These are phyloP conservation scores for Neonectria sp. DNA, from an alignment of 2,329 filamentous ascomycete species.

Conservation along the genomic window DNA sequence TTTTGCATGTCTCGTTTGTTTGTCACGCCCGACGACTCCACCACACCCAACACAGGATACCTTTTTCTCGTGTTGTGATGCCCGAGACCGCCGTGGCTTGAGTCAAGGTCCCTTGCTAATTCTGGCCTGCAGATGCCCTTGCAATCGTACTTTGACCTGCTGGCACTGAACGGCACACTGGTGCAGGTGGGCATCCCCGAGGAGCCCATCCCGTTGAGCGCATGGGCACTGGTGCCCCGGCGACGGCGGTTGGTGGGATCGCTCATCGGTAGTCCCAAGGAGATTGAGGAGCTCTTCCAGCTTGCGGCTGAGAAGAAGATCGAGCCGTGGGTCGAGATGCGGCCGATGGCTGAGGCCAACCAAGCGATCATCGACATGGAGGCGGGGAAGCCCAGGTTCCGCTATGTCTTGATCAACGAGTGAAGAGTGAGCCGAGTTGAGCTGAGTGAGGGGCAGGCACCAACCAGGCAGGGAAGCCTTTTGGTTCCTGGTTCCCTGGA, in stretches of 20 bases:
- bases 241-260: conserved; percentile 50
- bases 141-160: conserved; percentile 39
- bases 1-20: no score
- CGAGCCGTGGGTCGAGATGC: conserved; percentile 69
- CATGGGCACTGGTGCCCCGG: conserved; percentile 33
- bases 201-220: conserved; percentile 36
- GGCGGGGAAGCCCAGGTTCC: conserved; percentile 63
- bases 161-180: conserved; percentile 69
- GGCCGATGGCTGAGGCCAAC: conserved; percentile 69
- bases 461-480: not conserved
- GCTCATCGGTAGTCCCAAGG: conserved; percentile 64
- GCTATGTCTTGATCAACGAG: conserved; percentile 60
- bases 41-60: not conserved
- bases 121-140: conserved; percentile 38
- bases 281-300: conserved; percentile 72
- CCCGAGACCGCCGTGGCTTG: conserved; percentile 5
- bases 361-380: conserved; percentile 69
- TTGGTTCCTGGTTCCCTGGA: not conserved
- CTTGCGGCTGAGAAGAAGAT: conserved; percentile 70
- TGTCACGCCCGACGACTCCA: not conserved
- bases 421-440: not conserved
- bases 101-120: conserved; percentile 1
- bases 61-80: not conserved
- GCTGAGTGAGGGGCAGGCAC: not conserved
- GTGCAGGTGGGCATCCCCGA: conserved; percentile 74